Evolutionary conservation across 1,139 yeast species (phyloP).

Genomic region (Pneumocystis oryctolagi): DNA sequence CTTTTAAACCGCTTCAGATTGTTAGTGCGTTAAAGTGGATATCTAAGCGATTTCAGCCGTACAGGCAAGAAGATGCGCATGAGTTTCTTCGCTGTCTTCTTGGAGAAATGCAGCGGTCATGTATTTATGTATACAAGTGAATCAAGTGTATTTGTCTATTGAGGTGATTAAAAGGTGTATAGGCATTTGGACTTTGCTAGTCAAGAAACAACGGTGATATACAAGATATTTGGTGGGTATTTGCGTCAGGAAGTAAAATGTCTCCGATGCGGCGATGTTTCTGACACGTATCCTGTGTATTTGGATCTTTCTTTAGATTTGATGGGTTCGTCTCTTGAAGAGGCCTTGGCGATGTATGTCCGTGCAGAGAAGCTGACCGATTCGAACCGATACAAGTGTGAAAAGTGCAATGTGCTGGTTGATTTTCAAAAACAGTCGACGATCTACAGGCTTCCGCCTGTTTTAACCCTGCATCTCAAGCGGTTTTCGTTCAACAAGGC

Average conservation of each 20-base stretch:
- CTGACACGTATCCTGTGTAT: slow-evolving; percentile 86
- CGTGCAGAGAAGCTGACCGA: slow-evolving; percentile 15
- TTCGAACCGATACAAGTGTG: slow-evolving; percentile 52
- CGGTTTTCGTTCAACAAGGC: slow-evolving; percentile 58
- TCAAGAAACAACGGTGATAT: slow-evolving; percentile 52
- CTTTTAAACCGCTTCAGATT: slow-evolving; percentile 9
- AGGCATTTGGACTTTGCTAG: slow-evolving; percentile 14
- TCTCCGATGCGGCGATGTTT: slow-evolving; percentile 58
- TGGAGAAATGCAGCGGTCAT: slow-evolving; percentile 16
- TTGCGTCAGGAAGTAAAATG: slow-evolving; percentile 75
- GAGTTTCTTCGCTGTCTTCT: slow-evolving; percentile 42
- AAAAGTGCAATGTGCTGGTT: slow-evolving; percentile 62
- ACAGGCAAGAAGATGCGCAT: slow-evolving; percentile 79
- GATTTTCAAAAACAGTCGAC: slow-evolving; percentile 63
- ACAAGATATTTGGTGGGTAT: slow-evolving; percentile 88
- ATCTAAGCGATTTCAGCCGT: slow-evolving; percentile 14
- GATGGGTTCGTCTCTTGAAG: slow-evolving; percentile 12
- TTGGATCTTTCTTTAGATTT: slow-evolving; percentile 75
- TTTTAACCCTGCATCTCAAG: slow-evolving; percentile 71
- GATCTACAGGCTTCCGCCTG: slow-evolving; percentile 74
- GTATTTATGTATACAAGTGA: slow-evolving; percentile 3
- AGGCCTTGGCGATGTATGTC: slow-evolving; percentile 15
- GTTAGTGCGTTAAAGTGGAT: slow-evolving; percentile 8
- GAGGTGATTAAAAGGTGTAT: slow-evolving; percentile 2
- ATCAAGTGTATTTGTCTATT: background rate